phyloP scores from a whole-genome alignment of 306 rosid genomes.

The Dalbergia cochinchinensis region DNA sequence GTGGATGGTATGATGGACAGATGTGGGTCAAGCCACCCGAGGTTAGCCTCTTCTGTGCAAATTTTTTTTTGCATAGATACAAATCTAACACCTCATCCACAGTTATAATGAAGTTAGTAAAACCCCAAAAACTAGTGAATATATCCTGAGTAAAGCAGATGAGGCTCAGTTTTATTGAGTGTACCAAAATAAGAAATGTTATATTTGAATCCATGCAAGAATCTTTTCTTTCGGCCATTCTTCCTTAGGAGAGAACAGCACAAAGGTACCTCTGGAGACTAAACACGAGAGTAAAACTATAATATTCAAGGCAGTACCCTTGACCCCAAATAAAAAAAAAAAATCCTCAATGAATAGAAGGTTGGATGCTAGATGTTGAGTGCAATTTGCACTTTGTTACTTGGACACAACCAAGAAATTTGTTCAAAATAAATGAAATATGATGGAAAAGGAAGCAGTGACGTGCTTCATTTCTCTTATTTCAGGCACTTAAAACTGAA shows the following conservation, averaged over 20 bases:
- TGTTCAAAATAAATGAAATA: conserved; percentile 10
- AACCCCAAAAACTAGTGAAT: neutral
- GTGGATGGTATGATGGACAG: conserved; percentile 99
- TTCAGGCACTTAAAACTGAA: conserved; percentile 46
- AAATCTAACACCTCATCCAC: neutral
- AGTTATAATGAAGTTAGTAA: too few species aligned
- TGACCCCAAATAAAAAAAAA: neutral
- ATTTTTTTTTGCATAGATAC: neutral
- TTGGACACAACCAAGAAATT: conserved; percentile 9
- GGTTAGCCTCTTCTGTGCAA: conserved; percentile 59
- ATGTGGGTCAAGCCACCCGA: conserved; percentile 99
- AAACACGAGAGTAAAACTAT: conserved; percentile 20
- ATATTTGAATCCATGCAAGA: neutral
- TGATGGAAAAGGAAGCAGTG: neutral
- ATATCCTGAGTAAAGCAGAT: neutral
- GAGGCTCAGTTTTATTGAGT: neutral
- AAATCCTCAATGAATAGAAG: neutral
- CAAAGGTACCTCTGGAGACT: conserved; percentile 16
- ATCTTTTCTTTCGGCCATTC: conserved; percentile 16
- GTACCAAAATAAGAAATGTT: neutral
- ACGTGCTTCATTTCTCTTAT: conserved; percentile 24
- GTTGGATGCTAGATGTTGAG: neutral
- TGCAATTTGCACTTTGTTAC: conserved; percentile 8
- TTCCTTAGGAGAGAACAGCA: conserved; percentile 32
- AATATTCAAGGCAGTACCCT: conserved; percentile 4